phyloP scores from a whole-genome alignment of 225 moss, liverwort and hornwort species.

The Polytrichum commune region DNA sequence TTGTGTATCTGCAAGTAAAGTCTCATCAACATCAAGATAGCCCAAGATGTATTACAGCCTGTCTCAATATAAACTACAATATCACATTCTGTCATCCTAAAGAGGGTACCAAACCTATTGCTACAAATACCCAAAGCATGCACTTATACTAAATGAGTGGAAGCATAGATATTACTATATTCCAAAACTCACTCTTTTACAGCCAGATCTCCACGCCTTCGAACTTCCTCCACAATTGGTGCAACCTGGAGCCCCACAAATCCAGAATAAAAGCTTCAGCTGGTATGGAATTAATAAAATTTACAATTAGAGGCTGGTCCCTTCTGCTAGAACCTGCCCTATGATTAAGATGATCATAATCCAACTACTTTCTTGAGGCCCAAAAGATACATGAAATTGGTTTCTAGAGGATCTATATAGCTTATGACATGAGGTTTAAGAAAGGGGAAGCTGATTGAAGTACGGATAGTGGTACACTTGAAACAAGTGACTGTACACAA shows the following conservation, averaged over 20 bases:
- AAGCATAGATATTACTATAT: neutral
- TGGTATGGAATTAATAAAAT: neutral
- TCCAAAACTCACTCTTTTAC: constrained; percentile 67
- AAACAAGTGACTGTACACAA: no score
- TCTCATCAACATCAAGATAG: neutral
- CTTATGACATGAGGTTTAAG: no score
- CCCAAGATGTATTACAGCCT: neutral
- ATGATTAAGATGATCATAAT: neutral
- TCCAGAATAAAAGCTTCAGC: neutral
- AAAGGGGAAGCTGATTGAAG: no score
- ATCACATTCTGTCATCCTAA: no score
- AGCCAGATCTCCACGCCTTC: constrained; percentile 73
- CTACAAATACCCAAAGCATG: neutral
- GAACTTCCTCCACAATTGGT: constrained; percentile 84
- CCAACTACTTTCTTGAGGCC: neutral
- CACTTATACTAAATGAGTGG: neutral
- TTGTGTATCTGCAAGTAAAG: constrained; percentile 67
- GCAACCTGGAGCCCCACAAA: constrained; percentile 53
- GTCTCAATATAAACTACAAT: no score
- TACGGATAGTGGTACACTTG: no score
- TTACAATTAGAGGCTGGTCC: no score
- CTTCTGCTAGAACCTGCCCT: no score
- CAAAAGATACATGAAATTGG: no score
- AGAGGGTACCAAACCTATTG: no score
- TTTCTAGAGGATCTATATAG: no score